phyloP scores from a whole-genome alignment of 2,329 filamentous ascomycete genomes.

The Furcasterigmium furcatum region DNA sequence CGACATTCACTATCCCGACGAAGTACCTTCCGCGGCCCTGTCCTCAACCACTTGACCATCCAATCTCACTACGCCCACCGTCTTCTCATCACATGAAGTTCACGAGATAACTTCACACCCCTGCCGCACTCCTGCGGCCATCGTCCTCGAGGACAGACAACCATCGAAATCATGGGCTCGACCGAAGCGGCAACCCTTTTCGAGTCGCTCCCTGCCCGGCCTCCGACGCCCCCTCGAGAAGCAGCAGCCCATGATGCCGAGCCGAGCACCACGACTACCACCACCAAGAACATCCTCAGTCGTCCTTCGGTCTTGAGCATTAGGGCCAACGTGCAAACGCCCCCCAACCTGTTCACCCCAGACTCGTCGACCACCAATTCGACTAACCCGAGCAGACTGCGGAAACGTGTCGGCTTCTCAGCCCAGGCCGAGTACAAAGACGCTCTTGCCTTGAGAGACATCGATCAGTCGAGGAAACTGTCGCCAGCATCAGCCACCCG shows the following conservation, averaged over 20 bases:
- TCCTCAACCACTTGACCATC: too few relatives aligned
- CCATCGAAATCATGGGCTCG: conserved; percentile 34
- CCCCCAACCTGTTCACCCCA: conserved; percentile 46
- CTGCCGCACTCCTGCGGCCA: neutral
- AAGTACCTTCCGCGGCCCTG: too few relatives aligned
- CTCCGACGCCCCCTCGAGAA: conserved; percentile 66
- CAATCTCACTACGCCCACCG: too few relatives aligned
- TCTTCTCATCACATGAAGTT: neutral
- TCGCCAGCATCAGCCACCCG: conserved; percentile 35
- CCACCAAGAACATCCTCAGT: conserved; percentile 28
- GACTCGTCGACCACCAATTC: conserved; percentile 34
- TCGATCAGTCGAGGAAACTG: conserved; percentile 29
- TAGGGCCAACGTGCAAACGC: conserved; percentile 43
- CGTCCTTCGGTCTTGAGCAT: conserved; percentile 34
- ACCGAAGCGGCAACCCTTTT: conserved; percentile 36
- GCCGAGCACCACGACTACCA: conserved; percentile 18
- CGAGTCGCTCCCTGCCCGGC: conserved; percentile 53
- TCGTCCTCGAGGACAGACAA: neutral
- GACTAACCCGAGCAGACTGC: conserved; percentile 38
- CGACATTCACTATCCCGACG: neutral
- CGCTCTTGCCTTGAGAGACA: conserved; percentile 40
- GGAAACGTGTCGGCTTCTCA: conserved; percentile 58
- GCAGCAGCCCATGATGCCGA: conserved; percentile 37
- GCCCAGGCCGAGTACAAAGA: conserved; percentile 55
- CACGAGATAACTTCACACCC: neutral